Percentiles rank a stretch among this genome's conserved stretches.
phyloP scores from a whole-genome alignment of 768 basidiomycete species.

The Amanita rubescens region DNA sequence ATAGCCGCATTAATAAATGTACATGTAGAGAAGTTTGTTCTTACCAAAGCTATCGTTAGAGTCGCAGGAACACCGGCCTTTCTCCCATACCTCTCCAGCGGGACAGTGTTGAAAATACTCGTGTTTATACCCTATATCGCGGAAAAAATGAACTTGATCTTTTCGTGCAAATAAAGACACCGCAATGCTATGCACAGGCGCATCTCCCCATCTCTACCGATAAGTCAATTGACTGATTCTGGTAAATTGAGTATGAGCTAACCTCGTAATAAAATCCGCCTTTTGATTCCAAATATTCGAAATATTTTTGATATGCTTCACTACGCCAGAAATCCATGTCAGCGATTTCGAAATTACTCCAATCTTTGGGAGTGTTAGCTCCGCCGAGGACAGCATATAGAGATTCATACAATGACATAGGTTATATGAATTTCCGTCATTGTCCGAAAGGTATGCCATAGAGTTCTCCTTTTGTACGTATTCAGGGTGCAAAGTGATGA shows the following conservation, averaged over 20 bases:
- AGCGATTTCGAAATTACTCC: conserved; percentile 92
- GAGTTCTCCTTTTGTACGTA: conserved; percentile 58
- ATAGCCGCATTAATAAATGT: background rate
- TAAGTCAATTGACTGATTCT: background rate
- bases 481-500: conserved; percentile 55
- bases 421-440: conserved; percentile 59
- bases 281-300: conserved; percentile 69
- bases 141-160: conserved; percentile 76
- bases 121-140: conserved; percentile 80
- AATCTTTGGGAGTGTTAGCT: conserved; percentile 39
- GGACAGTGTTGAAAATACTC: conserved; percentile 77
- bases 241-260: background rate
- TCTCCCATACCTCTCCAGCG: conserved; percentile 42
- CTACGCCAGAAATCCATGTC: conserved; percentile 85
- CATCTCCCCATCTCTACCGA: conserved; percentile 75
- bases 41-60: conserved; percentile 62
- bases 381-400: background rate
- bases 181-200: conserved; percentile 69
- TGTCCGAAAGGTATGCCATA: conserved; percentile 67
- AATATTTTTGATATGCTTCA: conserved; percentile 79
- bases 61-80: conserved; percentile 68
- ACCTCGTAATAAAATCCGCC: conserved; percentile 95
- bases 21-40: conserved; percentile 10
- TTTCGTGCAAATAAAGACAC: conserved; percentile 68
- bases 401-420: conserved; percentile 52